These are phyloP conservation scores for Fagopyrum homotropicum DNA, from an alignment of 148 eudicot species.

Conservation along the genomic window DNA sequence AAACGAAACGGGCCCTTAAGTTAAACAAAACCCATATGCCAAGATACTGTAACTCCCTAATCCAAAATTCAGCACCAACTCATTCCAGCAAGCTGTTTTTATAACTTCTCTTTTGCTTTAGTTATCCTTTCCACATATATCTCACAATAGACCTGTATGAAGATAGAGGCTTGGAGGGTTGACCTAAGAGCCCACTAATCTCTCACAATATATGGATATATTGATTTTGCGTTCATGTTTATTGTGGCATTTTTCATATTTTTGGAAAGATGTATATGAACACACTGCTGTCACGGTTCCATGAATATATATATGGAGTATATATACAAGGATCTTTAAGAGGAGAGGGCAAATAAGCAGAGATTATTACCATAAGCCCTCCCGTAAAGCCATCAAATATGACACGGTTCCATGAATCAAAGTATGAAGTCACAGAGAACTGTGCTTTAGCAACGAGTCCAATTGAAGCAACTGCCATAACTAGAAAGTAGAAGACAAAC, in stretches of 20 bases:
- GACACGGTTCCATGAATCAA: conserved; percentile 81
- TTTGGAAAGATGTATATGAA: not conserved
- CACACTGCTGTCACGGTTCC: not conserved
- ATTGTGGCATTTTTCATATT: not conserved
- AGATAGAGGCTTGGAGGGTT: not conserved
- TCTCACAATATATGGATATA: not conserved
- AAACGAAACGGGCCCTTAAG: too few relatives aligned
- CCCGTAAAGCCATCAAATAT: conserved; percentile 79
- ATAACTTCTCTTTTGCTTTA: not conserved
- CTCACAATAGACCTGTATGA: not conserved
- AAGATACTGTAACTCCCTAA: not conserved
- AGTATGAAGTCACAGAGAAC: conserved; percentile 74
- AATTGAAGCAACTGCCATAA: conserved; percentile 83
- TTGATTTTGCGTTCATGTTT: not conserved
- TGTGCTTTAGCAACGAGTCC: conserved; percentile 84
- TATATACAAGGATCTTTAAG: not conserved
- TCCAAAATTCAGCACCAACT: not conserved
- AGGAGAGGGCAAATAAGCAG: conserved; percentile 10
- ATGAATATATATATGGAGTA: not conserved
- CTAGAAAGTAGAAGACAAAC: conserved; percentile 68
- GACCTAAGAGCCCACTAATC: not conserved
- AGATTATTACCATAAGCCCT: conserved; percentile 80
- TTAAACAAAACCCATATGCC: not conserved
- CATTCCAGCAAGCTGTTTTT: not conserved
- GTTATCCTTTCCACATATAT: not conserved